Evolutionary conservation across 2,329 filamentous ascomycete genomes (phyloP), one percentile per base, ranked within the genome.

Genomic region (Annulohypoxylon truncatum): DNA sequence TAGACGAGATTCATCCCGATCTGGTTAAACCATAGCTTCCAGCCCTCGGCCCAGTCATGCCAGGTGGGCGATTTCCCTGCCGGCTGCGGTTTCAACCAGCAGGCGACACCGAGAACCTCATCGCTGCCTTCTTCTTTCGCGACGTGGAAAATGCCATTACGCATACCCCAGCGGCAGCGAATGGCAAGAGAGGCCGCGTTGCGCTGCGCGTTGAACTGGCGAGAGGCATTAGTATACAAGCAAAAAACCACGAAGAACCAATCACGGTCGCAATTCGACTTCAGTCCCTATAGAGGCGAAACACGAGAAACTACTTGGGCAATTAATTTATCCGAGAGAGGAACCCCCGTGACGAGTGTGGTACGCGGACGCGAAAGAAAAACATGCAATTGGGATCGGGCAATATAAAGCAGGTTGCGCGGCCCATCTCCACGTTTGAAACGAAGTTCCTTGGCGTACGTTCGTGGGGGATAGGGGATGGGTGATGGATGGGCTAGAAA

Each of bases 111-210:
- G 26, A 92, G 83, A 33, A 92, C 84, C 61, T 85, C 84, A 40
- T 82, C 79, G 53, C 74, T 78, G 0, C 82, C 79, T 3, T 82
- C 79, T 71, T 90, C 87, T 77, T 89, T 91, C 8, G 89, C 89
- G 63, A 92, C 88, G 70, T 90, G 86, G 79, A 92, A 91, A 35
- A 91, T 84, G 55, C 86, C 89, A 74, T 90, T 88, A 55, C 85
- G 83, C 76, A 93, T 90, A 24, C 90, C 90, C 87, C 90, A 92
- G 68, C 82, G 81, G 78, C 90, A 92, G 55, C 91, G 86, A 1
- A 90, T 85, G 1, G 82, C 84, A 13, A 92, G 82, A 12, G 89
- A 91, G 29, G 84, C 84, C 62, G 84, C 84, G 73, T 92, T 92
- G 28, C 90, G 85, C 48, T 81, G 74, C 13, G 82, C 76, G 57